Conservation (phyloP, 139 green algal species). For the Closterium sp. region DNA sequence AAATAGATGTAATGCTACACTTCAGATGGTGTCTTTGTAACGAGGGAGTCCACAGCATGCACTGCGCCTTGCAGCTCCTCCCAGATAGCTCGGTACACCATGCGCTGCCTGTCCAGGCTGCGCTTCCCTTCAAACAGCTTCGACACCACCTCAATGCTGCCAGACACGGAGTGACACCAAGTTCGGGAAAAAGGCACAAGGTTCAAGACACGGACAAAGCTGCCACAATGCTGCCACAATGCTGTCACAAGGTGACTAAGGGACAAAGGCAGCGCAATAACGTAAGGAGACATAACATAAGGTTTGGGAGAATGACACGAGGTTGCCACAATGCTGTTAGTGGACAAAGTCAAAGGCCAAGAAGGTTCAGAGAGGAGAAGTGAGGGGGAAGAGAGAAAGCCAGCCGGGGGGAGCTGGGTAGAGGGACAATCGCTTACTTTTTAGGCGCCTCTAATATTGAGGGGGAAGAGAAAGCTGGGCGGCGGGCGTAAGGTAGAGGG, state of each 20-base stretch:
- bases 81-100: constrained; percentile 64
- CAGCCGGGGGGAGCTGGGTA: no score
- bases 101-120: constrained; percentile 50
- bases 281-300: no score
- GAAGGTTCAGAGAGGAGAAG: no score
- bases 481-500: no score
- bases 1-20: no score
- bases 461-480: no score
- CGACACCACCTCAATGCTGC: constrained; percentile 57
- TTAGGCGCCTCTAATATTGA: no score
- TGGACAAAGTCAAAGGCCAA: no score
- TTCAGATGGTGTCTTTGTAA: constrained; percentile 24
- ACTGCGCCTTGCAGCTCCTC: constrained; percentile 53
- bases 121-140: constrained; percentile 56
- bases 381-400: no score
- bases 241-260: background rate
- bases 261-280: no score
- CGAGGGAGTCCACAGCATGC: constrained; percentile 32
- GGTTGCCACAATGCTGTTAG: background rate
- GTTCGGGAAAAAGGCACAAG: background rate
- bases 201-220: background rate
- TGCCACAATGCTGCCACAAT: no score
- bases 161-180: background rate
- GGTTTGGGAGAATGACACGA: background rate
- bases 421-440: no score